A percentile compares a stretch with the other conserved stretches of the same genome.
These are phyloP conservation scores for Tolypocladium capitatum DNA, from an alignment of 2,329 filamentous ascomycete species.

Conservation along the genomic window DNA sequence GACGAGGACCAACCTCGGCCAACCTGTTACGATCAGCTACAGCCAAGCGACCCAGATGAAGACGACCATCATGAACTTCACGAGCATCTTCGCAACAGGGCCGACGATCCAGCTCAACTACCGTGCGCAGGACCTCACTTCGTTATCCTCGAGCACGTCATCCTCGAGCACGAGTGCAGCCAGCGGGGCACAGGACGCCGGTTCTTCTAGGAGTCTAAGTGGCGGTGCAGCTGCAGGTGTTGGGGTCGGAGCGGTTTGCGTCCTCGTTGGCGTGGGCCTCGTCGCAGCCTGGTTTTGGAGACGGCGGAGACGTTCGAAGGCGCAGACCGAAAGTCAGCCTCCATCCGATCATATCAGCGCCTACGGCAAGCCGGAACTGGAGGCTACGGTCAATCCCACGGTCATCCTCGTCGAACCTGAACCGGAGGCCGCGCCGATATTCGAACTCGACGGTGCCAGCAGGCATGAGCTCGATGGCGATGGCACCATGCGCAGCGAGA, in stretches of 20 bases:
- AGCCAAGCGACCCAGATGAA: neutral
- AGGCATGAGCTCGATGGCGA: neutral
- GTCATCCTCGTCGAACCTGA: neutral
- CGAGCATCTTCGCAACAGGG: neutral
- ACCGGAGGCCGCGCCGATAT: neutral
- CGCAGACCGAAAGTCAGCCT: neutral
- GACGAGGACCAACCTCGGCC: neutral
- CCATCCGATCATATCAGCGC: neutral
- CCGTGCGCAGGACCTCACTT: neutral
- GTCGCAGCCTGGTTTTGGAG: neutral
- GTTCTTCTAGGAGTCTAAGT: neutral
- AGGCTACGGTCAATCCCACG: neutral
- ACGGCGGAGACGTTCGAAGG: neutral
- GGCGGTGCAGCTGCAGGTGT: neutral
- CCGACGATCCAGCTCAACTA: neutral
- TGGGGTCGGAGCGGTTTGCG: neutral
- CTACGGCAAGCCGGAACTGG: neutral
- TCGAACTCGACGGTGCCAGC: neutral
- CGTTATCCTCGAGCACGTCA: neutral
- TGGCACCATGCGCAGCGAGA: neutral
- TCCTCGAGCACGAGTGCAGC: neutral
- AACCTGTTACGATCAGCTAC: neutral
- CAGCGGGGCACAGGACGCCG: neutral
- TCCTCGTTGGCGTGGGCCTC: neutral
- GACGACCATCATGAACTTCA: neutral